Evolutionary conservation across 306 rosid species (phyloP).

Genomic region (Echinosophora koreensis): DNA sequence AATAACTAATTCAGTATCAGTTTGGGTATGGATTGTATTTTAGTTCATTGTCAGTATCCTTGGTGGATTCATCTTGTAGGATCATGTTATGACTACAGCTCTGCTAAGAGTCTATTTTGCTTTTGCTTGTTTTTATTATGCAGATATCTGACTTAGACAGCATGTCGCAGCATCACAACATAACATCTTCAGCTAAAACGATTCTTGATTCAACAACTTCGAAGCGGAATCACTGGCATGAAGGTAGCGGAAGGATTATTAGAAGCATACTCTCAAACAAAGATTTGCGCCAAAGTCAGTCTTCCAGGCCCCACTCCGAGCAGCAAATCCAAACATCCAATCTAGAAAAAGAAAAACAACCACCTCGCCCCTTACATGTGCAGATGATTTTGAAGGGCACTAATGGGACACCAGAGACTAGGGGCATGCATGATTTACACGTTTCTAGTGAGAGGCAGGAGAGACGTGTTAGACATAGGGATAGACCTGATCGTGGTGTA

Average conservation of each 20-base stretch:
- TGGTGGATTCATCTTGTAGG: conserved; percentile 17
- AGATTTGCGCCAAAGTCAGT: conserved; percentile 64
- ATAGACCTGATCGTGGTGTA: conserved; percentile 66
- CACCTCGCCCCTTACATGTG: conserved; percentile 58
- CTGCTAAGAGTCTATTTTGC: conserved; percentile 37
- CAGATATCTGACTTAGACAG: conserved; percentile 53
- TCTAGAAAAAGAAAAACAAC: conserved; percentile 61
- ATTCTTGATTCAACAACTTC: conserved; percentile 45
- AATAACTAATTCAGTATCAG: conserved; percentile 9
- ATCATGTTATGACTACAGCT: not conserved
- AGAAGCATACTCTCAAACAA: conserved; percentile 71
- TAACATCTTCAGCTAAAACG: conserved; percentile 53
- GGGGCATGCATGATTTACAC: conserved; percentile 58
- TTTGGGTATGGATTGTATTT: conserved; percentile 12
- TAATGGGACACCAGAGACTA: conserved; percentile 62
- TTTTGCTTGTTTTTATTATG: conserved; percentile 40
- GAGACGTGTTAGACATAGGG: conserved; percentile 62
- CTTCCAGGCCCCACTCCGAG: conserved; percentile 55
- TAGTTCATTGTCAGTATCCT: conserved; percentile 35
- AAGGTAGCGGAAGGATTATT: conserved; percentile 64
- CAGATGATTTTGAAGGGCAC: conserved; percentile 64
- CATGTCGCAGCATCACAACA: conserved; percentile 51
- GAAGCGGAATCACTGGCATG: conserved; percentile 64
- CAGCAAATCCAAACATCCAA: conserved; percentile 58
- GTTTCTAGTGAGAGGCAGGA: conserved; percentile 62